A percentile compares a stretch with the other conserved stretches of the same genome.
Conservation (phyloP, 164 flowering plant species). For the Vitis amurensis region DNA sequence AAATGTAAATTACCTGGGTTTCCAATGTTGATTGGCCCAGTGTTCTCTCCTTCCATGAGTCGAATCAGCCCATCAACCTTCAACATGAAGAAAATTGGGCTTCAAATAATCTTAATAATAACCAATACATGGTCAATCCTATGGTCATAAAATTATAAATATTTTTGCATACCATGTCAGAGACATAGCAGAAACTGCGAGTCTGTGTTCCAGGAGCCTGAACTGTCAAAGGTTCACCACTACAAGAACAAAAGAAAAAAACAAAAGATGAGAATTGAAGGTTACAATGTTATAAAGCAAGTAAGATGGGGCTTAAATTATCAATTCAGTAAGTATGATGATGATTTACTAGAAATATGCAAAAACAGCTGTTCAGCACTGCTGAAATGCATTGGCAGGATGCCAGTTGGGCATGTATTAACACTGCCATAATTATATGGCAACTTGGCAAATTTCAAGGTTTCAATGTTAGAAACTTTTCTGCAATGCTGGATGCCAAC, state of each 20-base stretch:
- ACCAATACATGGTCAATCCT: not conserved
- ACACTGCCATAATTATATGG: too few relatives aligned
- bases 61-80: slow-evolving; percentile 86
- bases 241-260: slow-evolving; percentile 16
- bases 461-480: too few relatives aligned
- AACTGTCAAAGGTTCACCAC: slow-evolving; percentile 70
- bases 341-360: too few relatives aligned
- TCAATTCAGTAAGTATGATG: too few relatives aligned
- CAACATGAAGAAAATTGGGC: not conserved
- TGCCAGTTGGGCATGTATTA: too few relatives aligned
- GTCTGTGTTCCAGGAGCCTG: slow-evolving; percentile 80
- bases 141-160: not conserved
- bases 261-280: not conserved
- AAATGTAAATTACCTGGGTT: slow-evolving; percentile 56
- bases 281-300: not conserved
- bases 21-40: slow-evolving; percentile 83
- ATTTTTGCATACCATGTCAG: slow-evolving; percentile 64
- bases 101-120: not conserved
- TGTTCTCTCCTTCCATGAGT: slow-evolving; percentile 77
- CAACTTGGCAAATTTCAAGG: too few relatives aligned
- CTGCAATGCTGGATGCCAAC: too few relatives aligned
- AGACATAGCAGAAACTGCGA: slow-evolving; percentile 80
- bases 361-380: too few relatives aligned
- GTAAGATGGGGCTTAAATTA: too few relatives aligned
- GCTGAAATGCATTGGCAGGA: too few relatives aligned